Evolutionary conservation across 345 rosid species (phyloP), one percentile per base, ranked within the genome.

Genomic region (Hevea brasiliensis): DNA sequence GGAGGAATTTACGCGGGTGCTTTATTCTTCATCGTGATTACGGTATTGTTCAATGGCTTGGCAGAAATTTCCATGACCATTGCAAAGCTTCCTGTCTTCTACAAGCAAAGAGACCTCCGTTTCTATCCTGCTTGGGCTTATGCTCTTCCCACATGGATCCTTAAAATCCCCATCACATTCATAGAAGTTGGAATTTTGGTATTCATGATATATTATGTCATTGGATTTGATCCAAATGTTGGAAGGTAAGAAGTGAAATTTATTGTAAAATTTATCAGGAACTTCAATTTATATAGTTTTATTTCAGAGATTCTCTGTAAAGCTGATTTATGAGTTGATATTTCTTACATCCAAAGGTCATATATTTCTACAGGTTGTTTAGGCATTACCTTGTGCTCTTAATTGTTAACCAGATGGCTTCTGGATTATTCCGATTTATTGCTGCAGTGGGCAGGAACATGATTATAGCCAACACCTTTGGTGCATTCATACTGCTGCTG

Each of bases 71-170:
- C 92, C 61, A 84, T 93, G 92, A 85, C 95, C 41, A 82, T 91
- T 62, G 84, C 79, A 45, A 93, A 84, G 77, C 98, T 91, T 79
- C 92, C 93, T 13, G 88, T 91, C 57, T 93, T 93, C 65, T 89
- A 85, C 86, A 90, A 89, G 76, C 90, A 91, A 82, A 77, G 93
- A 70, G 94, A 85, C 65, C 84, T 84, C 20, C 80, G 76, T 42
- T 92, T 90, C 81, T 90, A 74, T 76, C 94, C 98, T 44, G 55
- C 94, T 1, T 92, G 98, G 98, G 84, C 86, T 1, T 90, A 86
- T 81, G 81, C 92, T 77, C 75, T 92, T 51, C 94, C 98, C 18
- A 45, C 88, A 53, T 90, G 92, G 94, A 83, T 92, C 71, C 85
- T 90, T 59, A 87, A 90, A 78, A 87, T 89, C 66, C 98, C 98